phyloP scores from a whole-genome alignment of 805 yeast genomes.

The Schwanniomyces polymorphus region DNA sequence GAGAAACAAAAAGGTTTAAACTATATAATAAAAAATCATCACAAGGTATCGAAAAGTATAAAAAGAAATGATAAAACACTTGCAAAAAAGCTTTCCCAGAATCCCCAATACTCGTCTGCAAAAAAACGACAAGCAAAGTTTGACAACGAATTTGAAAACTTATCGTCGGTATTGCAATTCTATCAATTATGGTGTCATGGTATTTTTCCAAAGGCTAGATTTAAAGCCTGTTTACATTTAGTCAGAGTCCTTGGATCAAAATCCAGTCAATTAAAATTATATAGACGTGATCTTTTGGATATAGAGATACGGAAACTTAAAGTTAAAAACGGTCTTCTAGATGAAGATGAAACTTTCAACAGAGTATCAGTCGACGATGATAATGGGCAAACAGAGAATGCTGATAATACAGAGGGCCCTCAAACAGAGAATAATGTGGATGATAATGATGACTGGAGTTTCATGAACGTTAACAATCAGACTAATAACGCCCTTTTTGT shows the following conservation, averaged over 20 bases:
- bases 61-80: constrained; percentile 24
- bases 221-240: constrained; percentile 63
- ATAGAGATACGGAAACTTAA: constrained; percentile 24
- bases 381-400: neutral
- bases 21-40: constrained; percentile 30
- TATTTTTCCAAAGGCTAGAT: constrained; percentile 77
- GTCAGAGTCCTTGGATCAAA: constrained; percentile 49
- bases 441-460: constrained; percentile 31
- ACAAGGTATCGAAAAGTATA: constrained; percentile 22
- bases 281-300: constrained; percentile 29
- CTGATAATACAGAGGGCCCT: neutral
- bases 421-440: neutral
- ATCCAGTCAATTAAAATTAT: constrained; percentile 34
- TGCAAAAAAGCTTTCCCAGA: constrained; percentile 11
- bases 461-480: constrained; percentile 18
- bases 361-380: neutral
- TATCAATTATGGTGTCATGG: constrained; percentile 49
- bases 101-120: constrained; percentile 4
- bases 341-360: constrained; percentile 6
- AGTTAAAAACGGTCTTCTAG: constrained; percentile 36
- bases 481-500: constrained; percentile 25
- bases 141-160: constrained; percentile 34
- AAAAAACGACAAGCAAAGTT: constrained; percentile 16
- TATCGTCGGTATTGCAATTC: constrained; percentile 37
- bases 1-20: constrained; percentile 32